A percentile compares a stretch with the other conserved stretches of the same genome.
phyloP scores from a whole-genome alignment of 148 eudicot species.

The Amaranthus hypochondriacus region DNA sequence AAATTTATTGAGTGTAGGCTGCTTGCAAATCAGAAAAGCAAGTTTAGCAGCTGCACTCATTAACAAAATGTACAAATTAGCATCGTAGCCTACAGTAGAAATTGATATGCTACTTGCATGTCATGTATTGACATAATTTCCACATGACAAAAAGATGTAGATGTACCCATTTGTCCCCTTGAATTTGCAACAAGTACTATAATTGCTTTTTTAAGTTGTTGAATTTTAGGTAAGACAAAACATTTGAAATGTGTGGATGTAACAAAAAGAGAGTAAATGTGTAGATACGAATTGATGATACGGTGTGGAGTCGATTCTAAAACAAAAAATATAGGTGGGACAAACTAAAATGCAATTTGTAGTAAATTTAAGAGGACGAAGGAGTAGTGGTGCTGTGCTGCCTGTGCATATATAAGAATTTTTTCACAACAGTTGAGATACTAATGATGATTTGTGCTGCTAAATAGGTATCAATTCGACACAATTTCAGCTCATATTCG shows the following conservation, averaged over 20 bases:
- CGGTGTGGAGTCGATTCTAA: no score
- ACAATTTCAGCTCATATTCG: background rate
- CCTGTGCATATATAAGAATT: background rate
- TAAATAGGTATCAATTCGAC: background rate
- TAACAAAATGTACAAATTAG: background rate
- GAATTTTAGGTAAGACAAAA: no score
- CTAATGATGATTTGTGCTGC: background rate
- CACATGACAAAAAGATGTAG: background rate
- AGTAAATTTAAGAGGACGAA: no score
- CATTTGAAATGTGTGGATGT: no score
- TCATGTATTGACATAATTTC: constrained; percentile 1
- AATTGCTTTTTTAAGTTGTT: no score
- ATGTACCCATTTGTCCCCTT: no score
- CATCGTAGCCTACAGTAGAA: background rate
- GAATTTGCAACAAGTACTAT: no score
- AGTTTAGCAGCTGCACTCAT: constrained; percentile 1
- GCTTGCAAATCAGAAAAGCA: constrained; percentile 18
- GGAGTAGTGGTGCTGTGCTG: no score
- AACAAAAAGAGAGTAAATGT: no score
- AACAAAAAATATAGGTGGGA: no score
- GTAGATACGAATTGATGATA: no score
- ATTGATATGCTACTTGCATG: background rate
- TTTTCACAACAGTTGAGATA: background rate
- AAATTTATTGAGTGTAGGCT: constrained; percentile 86
- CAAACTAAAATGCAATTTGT: no score